Conservation (phyloP, 108 stramenopile species). For the Pseudonitzschia multiseries region DNA sequence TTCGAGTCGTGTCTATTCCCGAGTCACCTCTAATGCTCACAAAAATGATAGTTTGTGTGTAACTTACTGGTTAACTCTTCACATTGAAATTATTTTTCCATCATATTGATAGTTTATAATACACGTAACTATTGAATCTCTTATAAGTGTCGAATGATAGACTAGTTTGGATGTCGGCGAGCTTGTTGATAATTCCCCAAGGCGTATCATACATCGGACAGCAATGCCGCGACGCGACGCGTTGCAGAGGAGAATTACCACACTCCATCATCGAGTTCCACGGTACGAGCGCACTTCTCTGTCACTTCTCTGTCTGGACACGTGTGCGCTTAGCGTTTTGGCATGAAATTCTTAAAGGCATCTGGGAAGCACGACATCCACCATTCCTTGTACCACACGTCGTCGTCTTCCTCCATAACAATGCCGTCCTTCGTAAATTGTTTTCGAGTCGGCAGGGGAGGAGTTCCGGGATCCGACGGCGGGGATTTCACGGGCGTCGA, state of each 20-base stretch:
- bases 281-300: background rate
- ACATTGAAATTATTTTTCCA: background rate
- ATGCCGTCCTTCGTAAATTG: slow-evolving; percentile 14
- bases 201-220: too few species aligned
- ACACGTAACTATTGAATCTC: slow-evolving; percentile 2
- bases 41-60: too few species aligned
- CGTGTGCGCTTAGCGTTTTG: slow-evolving; percentile 30
- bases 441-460: slow-evolving; percentile 28
- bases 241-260: background rate
- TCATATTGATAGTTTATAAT: background rate
- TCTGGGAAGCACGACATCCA: slow-evolving; percentile 50
- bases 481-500: slow-evolving; percentile 33
- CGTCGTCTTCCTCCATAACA: slow-evolving; percentile 28
- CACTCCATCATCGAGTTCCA: background rate
- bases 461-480: slow-evolving; percentile 20
- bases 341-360: slow-evolving; percentile 36
- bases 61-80: background rate
- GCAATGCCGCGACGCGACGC: background rate
- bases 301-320: background rate
- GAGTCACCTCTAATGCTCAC: too few species aligned
- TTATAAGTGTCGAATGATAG: background rate
- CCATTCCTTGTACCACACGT: slow-evolving; percentile 45
- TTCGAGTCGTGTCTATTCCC: too few species aligned
- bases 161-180: background rate
- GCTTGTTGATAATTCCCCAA: background rate